Conservation (phyloP, 192 early-diverging fungal genomes). For the Funneliformis mosseae region DNA sequence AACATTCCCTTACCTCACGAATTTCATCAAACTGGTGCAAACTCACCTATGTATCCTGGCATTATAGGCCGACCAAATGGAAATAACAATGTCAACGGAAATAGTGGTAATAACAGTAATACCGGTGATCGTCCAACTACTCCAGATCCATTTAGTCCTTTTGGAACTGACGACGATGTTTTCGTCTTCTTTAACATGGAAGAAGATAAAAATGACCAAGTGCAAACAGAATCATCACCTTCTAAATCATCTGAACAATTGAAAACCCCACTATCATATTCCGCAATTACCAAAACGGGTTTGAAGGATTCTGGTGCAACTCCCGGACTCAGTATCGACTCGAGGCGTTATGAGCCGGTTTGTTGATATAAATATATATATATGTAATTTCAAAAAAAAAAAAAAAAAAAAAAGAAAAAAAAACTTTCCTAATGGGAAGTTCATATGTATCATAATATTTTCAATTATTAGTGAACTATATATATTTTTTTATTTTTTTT, state of each 20-base stretch:
- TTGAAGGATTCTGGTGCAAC: conserved; percentile 36
- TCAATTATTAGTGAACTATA: conserved; percentile 16
- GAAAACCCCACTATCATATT: conserved; percentile 33
- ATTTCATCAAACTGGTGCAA: background rate
- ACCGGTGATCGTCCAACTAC: background rate
- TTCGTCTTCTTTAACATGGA: conserved; percentile 23
- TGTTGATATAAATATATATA: conserved; percentile 24
- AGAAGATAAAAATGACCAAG: conserved; percentile 21
- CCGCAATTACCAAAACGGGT: conserved; percentile 33
- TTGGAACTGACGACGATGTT: background rate
- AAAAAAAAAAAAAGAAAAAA: background rate
- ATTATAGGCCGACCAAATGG: background rate
- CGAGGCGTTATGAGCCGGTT: conserved; percentile 36
- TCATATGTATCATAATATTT: conserved; percentile 11
- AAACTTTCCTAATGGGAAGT: background rate
- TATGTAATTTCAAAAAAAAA: conserved; percentile 17
- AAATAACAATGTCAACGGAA: background rate
- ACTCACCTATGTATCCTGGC: background rate
- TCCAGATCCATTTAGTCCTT: conserved; percentile 30
- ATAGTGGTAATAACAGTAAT: background rate
- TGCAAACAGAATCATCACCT: background rate
- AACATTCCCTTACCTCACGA: conserved; percentile 30
- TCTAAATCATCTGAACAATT: conserved; percentile 3
- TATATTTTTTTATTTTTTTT: background rate
- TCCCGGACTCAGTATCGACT: conserved; percentile 34